Base-by-base conservation (phyloP, 768 basidiomycete species). In the Pleurotus tuoliensis region DNA sequence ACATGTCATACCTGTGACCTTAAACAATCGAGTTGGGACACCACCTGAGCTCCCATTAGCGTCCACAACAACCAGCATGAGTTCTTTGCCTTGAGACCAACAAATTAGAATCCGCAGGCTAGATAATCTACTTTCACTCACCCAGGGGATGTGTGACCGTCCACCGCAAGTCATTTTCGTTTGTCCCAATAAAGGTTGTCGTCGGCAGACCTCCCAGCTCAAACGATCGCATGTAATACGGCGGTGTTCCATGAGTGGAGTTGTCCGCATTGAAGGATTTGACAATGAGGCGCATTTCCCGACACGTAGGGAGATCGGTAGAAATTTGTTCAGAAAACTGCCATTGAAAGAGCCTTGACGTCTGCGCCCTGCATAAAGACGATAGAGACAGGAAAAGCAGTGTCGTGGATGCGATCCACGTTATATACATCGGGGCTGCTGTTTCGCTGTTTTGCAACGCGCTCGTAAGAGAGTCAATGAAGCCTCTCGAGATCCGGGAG, bases 21-120 rank as follows among this genome's bases (percentile, higher is more conserved):
- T 72, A 56, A 69, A 74, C 40, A 75, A 39, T 5, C 56, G 41
- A 0, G 71, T 66, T 5, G 73, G 63, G 27, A 78, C 64, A 5
- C 79, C 81, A 0, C 76, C 77, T 0, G 75, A 71, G 44, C 65
- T 73, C 3, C 76, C 76, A 12, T 68, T 65, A 5, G 78, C 67
- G 62, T 83, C 79, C 8, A 78, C 68, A 16, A 82, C 71, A 18
- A 67, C 71, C 15, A 82, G 62, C 24, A 80, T 55, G n/a, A 83
- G 59, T 27, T 66, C 64, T 5, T 77, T 68, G 16, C 73, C 82
- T 83, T 50, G 30, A 22, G 20, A 37, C 18, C 6, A 7, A 52
- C 38, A 9, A 30, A 11, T 30, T 4, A 53, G 15, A 5, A 12
- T 41, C 15, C 6, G 52, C 2, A 20, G 20, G 7, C 40, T 16